Evolutionary conservation across 768 basidiomycete genomes (phyloP), one percentile per base, ranked within the genome.

Genomic region (Suillus subaureus): DNA sequence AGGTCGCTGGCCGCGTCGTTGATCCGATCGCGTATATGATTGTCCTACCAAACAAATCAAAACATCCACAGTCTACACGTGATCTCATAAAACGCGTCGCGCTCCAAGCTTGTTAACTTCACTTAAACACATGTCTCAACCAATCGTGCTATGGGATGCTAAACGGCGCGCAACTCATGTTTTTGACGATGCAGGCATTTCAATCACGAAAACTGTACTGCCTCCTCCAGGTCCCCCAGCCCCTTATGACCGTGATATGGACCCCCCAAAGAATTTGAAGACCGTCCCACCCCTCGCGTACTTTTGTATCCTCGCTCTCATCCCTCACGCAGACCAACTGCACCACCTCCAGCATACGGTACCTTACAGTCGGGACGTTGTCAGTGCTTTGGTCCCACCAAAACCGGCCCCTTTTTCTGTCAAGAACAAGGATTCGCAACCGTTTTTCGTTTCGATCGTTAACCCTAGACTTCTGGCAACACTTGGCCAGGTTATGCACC

Each of bases 401-500:
- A 55, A 31, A 73, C 64, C 54, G 39, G 66, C 13, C 65, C 40
- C 67, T 40, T 8, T 26, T 26, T 2, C 21, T 55, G 31, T 6
- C 31, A 12, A 21, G 31, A 55, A 55, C 9, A 33, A 33, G 11
- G 31, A 55, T 33, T 33, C 33, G 3, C 54, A n/a, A 13, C 42
- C 11, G 16, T 64, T 67, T 54, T 70, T 71, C 69, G 23, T 75
- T 57, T 56, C 71, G 37, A 62, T 67, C 0, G 72, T 84, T 1
- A 85, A 89, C 68, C 89, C 91, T 2, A 78, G 82, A 13, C 75
- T 89, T 16, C 92, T 91, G 89, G 85, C 83, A 0, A 78, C 83
- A 23, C 64, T 93, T 51, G 79, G 84, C 6, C 92, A 91, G 70
- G 70, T 91, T 87, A 87, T 70, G 13, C 67, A 77, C 71, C 83